These are phyloP conservation scores for Trichophyton mentagrophytes DNA, from an alignment of 2,329 filamentous ascomycete genomes.

Conservation along the genomic window DNA sequence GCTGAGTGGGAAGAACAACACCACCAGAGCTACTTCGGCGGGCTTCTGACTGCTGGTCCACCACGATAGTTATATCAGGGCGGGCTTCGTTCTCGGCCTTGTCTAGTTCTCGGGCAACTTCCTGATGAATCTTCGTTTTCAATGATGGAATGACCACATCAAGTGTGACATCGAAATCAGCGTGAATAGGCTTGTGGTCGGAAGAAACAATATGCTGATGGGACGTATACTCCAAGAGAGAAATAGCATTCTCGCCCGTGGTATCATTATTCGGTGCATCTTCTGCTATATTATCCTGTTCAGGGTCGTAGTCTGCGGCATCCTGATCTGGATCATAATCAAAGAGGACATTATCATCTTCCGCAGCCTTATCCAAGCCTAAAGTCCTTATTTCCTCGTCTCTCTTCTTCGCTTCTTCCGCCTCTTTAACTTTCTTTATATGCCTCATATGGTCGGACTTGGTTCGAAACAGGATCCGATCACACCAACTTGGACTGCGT, in stretches of 20 bases:
- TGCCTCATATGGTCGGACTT: conserved; percentile 55
- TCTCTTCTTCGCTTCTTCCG: conserved; percentile 53
- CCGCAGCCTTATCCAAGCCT: conserved; percentile 58
- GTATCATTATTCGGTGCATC: conserved; percentile 13
- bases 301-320: conserved; percentile 41
- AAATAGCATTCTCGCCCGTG: conserved; percentile 36
- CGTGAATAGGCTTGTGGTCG: conserved; percentile 84
- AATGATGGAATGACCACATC: conserved; percentile 75
- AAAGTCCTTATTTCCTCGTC: conserved; percentile 77
- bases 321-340: conserved; percentile 81
- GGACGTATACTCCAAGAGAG: conserved; percentile 61
- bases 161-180: conserved; percentile 71
- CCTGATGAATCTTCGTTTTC: conserved; percentile 70
- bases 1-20: conserved; percentile 27
- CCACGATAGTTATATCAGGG: conserved; percentile 67
- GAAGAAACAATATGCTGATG: conserved; percentile 85
- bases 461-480: conserved; percentile 79
- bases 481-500: conserved; percentile 89
- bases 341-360: conserved; percentile 74
- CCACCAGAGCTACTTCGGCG: conserved; percentile 16
- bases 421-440: conserved; percentile 50
- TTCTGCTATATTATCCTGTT: conserved; percentile 26
- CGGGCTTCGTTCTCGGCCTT: conserved; percentile 82
- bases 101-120: conserved; percentile 79
- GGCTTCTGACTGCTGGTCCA: conserved; percentile 41